Evolutionary conservation across 176 grass and related monocot species (phyloP).

Genomic region (Zoysia pacifica): DNA sequence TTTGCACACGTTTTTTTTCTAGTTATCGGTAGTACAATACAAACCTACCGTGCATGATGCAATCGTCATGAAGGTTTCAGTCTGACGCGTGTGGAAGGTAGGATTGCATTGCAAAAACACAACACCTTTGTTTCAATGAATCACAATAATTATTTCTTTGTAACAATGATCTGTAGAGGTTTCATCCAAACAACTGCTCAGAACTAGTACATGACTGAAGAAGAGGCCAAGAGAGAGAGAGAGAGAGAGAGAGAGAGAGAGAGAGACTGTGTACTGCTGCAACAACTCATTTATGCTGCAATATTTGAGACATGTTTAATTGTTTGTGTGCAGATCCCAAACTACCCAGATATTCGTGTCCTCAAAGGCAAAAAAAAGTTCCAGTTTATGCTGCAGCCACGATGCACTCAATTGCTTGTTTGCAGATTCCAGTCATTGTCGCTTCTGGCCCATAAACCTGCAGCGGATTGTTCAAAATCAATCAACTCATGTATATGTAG

Average conservation of each 20-base stretch:
- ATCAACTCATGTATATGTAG: not conserved
- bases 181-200: conserved; percentile 3
- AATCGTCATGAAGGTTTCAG: not conserved
- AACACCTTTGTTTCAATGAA: conserved; percentile 19
- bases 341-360: conserved; percentile 1
- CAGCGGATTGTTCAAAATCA: conserved; percentile 17
- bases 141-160: conserved; percentile 22
- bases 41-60: too few relatives aligned
- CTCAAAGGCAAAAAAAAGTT: not conserved
- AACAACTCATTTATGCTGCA: conserved; percentile 37
- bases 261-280: conserved; percentile 9
- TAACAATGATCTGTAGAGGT: not conserved
- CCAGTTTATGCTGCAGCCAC: conserved; percentile 56
- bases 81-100: not conserved
- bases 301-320: conserved; percentile 43
- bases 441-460: conserved; percentile 93
- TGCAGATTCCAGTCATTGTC: conserved; percentile 95
- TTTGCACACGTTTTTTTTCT: too few relatives aligned
- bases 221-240: too few relatives aligned
- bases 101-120: not conserved
- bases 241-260: too few relatives aligned
- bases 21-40: too few relatives aligned
- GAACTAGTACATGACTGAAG: too few relatives aligned
- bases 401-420: conserved; percentile 88
- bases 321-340: conserved; percentile 58